These are phyloP conservation scores for Gonium pectorale DNA, from an alignment of 139 green algal genomes.

Conservation along the genomic window DNA sequence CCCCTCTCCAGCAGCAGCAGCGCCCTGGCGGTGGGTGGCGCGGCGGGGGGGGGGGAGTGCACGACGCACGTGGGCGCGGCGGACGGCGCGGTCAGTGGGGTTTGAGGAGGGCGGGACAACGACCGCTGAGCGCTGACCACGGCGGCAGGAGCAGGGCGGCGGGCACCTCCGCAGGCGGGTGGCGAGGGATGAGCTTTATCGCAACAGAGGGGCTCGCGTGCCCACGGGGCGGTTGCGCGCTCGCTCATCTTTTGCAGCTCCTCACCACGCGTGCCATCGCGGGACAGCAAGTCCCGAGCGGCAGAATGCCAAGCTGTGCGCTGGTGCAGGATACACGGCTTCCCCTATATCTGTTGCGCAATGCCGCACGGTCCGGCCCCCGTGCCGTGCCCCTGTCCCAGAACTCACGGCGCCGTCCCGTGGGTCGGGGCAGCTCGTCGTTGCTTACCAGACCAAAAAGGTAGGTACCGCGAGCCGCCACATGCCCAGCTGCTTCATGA, in stretches of 20 bases:
- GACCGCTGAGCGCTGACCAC: neutral
- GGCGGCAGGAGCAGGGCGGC: neutral
- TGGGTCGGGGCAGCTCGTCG: no score
- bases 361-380: no score
- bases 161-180: neutral
- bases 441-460: constrained; percentile 21
- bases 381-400: no score
- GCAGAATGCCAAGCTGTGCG: no score
- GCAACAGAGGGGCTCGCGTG: no score
- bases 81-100: neutral
- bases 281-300: no score
- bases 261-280: no score
- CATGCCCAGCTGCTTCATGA: neutral
- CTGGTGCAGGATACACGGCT: neutral
- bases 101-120: neutral
- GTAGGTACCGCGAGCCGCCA: neutral
- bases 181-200: neutral
- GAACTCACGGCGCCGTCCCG: no score
- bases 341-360: no score
- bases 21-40: neutral
- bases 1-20: constrained; percentile 16
- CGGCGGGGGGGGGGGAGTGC: neutral
- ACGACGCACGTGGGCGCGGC: neutral
- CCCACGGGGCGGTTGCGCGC: no score
- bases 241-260: no score